Conservation (phyloP, 305 asterid genomes). For the Fraxinus platypoda region DNA sequence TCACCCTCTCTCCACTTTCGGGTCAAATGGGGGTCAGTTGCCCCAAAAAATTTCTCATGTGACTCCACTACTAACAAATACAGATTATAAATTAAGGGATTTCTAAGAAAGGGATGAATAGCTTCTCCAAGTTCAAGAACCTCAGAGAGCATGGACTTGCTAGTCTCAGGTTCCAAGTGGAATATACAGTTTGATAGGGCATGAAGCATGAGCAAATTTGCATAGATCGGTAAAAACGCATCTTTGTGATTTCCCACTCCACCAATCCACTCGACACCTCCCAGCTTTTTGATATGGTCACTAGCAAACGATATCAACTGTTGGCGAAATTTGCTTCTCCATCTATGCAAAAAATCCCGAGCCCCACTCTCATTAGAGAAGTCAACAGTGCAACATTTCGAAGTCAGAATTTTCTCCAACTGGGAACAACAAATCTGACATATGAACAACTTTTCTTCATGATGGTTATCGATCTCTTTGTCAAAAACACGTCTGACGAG, state of each 20-base stretch:
- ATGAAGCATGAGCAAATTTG: slow-evolving; percentile 65
- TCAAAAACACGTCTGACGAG: slow-evolving; percentile 86
- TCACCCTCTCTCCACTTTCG: slow-evolving; percentile 30
- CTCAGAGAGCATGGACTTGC: slow-evolving; percentile 42
- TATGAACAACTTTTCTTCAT: slow-evolving; percentile 79
- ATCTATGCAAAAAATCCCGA: slow-evolving; percentile 44
- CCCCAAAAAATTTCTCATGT: slow-evolving; percentile 53
- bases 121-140: slow-evolving; percentile 54
- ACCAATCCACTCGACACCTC: slow-evolving; percentile 66
- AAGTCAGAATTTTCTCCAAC: slow-evolving; percentile 51
- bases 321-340: slow-evolving; percentile 65
- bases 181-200: slow-evolving; percentile 63
- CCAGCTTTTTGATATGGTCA: slow-evolving; percentile 42
- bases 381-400: slow-evolving; percentile 29
- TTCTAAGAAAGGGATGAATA: slow-evolving; percentile 60
- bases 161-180: slow-evolving; percentile 35
- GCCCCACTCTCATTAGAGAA: slow-evolving; percentile 27
- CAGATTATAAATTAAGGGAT: slow-evolving; percentile 63
- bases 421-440: slow-evolving; percentile 85
- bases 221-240: slow-evolving; percentile 72
- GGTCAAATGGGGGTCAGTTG: slow-evolving; percentile 22
- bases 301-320: slow-evolving; percentile 49
- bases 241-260: slow-evolving; percentile 93
- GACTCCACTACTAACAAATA: slow-evolving; percentile 44
- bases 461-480: slow-evolving; percentile 96